Evolutionary conservation across 2,329 filamentous ascomycete genomes (phyloP), one percentile per base, ranked within the genome.

Genomic region (Scolecobasidium constrictum): DNA sequence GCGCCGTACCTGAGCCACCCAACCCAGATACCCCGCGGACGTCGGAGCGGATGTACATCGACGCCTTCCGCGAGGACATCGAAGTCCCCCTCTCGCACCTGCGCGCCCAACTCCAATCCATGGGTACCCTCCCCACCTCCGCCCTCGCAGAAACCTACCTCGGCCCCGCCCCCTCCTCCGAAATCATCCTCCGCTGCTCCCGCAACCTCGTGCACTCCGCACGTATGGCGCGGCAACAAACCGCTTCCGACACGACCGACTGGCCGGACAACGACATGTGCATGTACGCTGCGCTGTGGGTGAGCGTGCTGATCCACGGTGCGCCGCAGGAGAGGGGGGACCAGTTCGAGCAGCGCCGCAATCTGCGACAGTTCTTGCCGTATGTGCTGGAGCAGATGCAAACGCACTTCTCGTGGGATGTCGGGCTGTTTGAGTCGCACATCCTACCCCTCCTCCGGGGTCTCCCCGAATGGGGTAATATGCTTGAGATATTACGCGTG

Each of bases 191-290:
- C 51, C 78, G 87, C 42, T 83, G 82, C 7, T 79, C 81, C 12
- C 78, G 81, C 52, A 95, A 94, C 60, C 88, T 96, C 50, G 72
- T 83, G 52, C 78, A 78, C 36, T 84, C 83, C 1, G 67, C 86
- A 35, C 69, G 78, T 53, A 66, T 74, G 45, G 58, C 62, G 6
- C 62, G 54, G 18, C 52, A 57, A 12, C 63, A 65, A 55, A 60
- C 59, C 60, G 47, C 53, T 58, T 28, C 33, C 35, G 33, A 28
- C 33, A 12, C 36, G 18, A 22, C 36, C 2, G 38, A 26, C 12
- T 41, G 42, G 42, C 57, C 57, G 1, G 71, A 83, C 56, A 63
- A 73, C 49, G 69, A 75, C 42, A 68, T 69, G 34, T 77, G 82
- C 3, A 72, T 80, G 48, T 92, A 92, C 59, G 77, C 79, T 34